A percentile compares a stretch with the other conserved stretches of the same genome.
Conservation (phyloP, 1,284 basidiomycete genomes). For the Ganoderma meredithae region DNA sequence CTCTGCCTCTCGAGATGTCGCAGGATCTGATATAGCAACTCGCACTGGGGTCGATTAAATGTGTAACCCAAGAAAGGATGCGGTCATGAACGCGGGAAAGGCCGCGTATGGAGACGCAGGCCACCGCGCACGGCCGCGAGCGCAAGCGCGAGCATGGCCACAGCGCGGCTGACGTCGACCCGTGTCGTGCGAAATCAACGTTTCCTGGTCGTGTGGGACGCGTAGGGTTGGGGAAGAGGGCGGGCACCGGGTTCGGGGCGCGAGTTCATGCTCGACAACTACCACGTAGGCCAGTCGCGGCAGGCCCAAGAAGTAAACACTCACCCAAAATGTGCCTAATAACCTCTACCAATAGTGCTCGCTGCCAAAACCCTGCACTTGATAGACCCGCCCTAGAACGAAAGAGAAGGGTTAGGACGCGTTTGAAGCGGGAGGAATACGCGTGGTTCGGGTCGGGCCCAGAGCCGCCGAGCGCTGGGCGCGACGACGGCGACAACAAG, state of each 20-base stretch:
- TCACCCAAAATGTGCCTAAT: background rate
- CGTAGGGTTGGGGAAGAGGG: background rate
- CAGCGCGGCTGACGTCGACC: background rate
- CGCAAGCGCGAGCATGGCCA: background rate
- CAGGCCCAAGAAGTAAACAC: background rate
- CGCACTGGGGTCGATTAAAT: too few relatives aligned
- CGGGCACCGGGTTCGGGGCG: background rate
- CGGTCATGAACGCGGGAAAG: conserved; percentile 5
- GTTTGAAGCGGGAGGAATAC: background rate
- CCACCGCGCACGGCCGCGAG: background rate
- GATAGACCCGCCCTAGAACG: background rate
- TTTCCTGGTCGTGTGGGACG: background rate
- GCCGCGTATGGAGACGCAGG: background rate
- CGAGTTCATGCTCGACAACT: background rate
- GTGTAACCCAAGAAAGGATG: background rate
- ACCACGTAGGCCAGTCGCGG: background rate
- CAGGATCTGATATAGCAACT: too few relatives aligned
- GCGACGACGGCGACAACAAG: background rate
- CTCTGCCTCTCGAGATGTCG: too few relatives aligned
- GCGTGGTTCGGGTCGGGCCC: background rate
- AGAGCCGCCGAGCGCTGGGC: background rate
- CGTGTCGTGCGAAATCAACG: background rate
- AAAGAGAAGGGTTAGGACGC: background rate
- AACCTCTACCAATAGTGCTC: background rate
- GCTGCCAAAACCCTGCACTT: background rate